Conservation (phyloP, 352 stramenopile species). For the Pythium myriotylum region DNA sequence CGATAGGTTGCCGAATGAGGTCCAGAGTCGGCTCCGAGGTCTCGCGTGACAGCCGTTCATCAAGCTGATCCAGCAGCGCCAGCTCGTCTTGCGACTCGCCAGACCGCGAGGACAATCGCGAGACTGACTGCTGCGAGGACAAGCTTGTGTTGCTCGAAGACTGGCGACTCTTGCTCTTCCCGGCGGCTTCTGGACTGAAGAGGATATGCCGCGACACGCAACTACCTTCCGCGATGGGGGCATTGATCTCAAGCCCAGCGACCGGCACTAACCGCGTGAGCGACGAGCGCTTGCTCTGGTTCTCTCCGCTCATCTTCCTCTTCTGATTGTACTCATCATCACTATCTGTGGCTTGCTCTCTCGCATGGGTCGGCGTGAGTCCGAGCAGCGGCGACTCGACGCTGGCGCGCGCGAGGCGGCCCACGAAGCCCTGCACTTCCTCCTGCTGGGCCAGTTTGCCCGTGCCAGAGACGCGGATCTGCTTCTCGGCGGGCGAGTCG, state of each 20-base stretch:
- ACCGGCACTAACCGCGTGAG: conserved; percentile 15
- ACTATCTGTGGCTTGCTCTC: conserved; percentile 3
- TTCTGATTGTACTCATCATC: conserved; percentile 11
- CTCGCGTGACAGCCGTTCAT: conserved; percentile 28
- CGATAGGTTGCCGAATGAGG: neutral
- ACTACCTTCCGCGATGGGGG: conserved; percentile 11
- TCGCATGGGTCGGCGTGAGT: neutral
- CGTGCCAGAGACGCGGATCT: conserved; percentile 74
- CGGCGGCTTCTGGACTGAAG: conserved; percentile 40
- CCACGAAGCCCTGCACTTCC: conserved; percentile 76
- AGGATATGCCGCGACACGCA: conserved; percentile 49
- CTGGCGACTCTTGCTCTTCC: conserved; percentile 1
- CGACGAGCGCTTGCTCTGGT: conserved; percentile 29
- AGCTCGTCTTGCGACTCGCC: conserved; percentile 65
- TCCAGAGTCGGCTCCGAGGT: neutral
- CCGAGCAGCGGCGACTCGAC: conserved; percentile 27
- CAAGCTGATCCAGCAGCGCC: conserved; percentile 56
- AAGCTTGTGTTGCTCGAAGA: neutral
- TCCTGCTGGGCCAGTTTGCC: conserved; percentile 64
- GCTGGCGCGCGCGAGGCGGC: conserved; percentile 56
- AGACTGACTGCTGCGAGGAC: conserved; percentile 1
- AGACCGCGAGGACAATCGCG: conserved; percentile 1
- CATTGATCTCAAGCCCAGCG: neutral
- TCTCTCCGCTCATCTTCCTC: neutral
- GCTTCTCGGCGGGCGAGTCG: conserved; percentile 78